A percentile compares a stretch with the other conserved stretches of the same genome.
Conservation (phyloP, 495 filamentous ascomycete species). For the Viridothelium virens region DNA sequence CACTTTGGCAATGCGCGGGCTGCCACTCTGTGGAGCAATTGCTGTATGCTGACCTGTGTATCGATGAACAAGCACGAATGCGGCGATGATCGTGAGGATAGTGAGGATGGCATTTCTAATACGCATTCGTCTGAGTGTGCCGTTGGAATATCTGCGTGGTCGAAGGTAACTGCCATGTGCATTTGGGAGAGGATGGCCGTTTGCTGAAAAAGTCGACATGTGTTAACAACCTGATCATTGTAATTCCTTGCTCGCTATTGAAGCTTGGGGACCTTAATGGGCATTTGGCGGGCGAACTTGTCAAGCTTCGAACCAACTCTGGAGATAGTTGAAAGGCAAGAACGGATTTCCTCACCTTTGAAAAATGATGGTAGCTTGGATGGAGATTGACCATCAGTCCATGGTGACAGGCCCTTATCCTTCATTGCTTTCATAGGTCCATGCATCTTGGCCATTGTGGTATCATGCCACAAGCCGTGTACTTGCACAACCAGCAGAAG, state of each 20-base stretch:
- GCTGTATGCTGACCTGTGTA: neutral
- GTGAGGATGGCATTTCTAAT: neutral
- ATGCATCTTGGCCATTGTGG: neutral
- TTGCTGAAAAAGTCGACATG: neutral
- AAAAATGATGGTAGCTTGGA: neutral
- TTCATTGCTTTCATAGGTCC: slow-evolving; percentile 1
- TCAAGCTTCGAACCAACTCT: neutral
- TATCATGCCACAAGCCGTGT: neutral
- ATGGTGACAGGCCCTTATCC: neutral
- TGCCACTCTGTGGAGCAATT: neutral
- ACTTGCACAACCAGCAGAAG: neutral
- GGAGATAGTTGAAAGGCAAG: neutral
- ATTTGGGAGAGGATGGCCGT: slow-evolving; percentile 3
- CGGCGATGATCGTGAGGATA: neutral
- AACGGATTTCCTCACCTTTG: neutral
- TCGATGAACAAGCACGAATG: slow-evolving; percentile 5
- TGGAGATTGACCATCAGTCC: neutral
- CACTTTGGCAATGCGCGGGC: slow-evolving; percentile 16
- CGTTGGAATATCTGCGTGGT: slow-evolving; percentile 3
- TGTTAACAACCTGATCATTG: neutral
- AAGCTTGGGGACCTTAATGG: neutral
- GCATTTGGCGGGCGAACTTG: neutral
- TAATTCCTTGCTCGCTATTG: neutral
- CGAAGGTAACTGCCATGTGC: slow-evolving; percentile 9
- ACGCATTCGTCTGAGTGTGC: neutral